Evolutionary conservation across 352 stramenopile genomes (phyloP).

Genomic region (Globisporangium alternatum): DNA sequence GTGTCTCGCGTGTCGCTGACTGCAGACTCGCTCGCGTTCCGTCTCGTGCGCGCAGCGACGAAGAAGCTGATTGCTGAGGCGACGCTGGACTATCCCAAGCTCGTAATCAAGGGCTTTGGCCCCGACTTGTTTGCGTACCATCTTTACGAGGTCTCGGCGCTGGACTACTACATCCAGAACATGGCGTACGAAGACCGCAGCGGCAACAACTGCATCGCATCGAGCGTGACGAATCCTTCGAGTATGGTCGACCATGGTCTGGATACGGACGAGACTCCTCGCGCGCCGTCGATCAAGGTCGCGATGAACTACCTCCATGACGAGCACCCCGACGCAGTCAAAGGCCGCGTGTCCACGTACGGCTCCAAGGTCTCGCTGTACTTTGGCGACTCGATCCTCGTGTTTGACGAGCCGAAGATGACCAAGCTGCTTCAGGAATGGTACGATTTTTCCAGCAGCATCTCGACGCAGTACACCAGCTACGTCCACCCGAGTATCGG

Average conservation of each 20-base stretch:
- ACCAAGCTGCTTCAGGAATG: conserved; percentile 54
- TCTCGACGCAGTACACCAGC: conserved; percentile 50
- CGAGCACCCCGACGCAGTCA: conserved; percentile 54
- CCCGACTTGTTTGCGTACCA: conserved; percentile 82
- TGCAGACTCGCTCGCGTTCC: conserved; percentile 64
- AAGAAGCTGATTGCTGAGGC: conserved; percentile 62
- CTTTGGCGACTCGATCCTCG: conserved; percentile 63
- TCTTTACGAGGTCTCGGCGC: conserved; percentile 59
- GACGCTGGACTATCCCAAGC: conserved; percentile 40
- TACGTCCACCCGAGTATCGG: conserved; percentile 22
- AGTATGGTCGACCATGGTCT: conserved; percentile 7
- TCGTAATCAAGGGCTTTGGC: conserved; percentile 72
- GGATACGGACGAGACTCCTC: conserved; percentile 13
- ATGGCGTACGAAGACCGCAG: conserved; percentile 33
- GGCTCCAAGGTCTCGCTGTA: conserved; percentile 68
- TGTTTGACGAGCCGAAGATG: conserved; percentile 78
- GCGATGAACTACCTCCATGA: conserved; percentile 70
- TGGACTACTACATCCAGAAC: conserved; percentile 80
- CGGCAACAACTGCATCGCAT: conserved; percentile 71
- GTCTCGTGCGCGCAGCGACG: conserved; percentile 60
- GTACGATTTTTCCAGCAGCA: conserved; percentile 49
- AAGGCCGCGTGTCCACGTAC: conserved; percentile 49
- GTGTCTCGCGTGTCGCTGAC: conserved; percentile 52
- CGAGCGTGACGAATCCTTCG: conserved; percentile 43
- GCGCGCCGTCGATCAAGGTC: conserved; percentile 37